Percentiles rank a stretch among this genome's conserved stretches.
Conservation (phyloP, 176 grass and related monocot species). For the Tuctoria greenei region DNA sequence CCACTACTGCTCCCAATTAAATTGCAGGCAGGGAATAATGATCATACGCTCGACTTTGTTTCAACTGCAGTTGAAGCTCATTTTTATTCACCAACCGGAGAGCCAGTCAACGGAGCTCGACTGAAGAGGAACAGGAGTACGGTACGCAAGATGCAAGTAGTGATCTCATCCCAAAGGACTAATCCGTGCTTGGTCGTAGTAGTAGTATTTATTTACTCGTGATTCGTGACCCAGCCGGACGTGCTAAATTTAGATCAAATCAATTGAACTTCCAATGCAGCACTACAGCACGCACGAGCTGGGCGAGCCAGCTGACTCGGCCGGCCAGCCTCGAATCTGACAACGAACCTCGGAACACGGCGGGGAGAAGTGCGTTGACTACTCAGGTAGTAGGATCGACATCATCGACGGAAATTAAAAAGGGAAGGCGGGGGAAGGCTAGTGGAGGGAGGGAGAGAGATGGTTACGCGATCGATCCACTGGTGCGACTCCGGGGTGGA, state of each 20-base stretch:
- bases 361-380: background rate
- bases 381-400: too few species aligned
- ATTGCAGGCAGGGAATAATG: conserved; percentile 6
- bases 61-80: background rate
- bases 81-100: background rate
- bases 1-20: background rate
- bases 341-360: background rate
- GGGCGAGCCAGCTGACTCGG: background rate
- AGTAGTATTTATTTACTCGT: too few species aligned
- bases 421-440: too few species aligned
- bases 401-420: too few species aligned
- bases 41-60: conserved; percentile 6
- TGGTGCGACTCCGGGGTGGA: conserved; percentile 65
- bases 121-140: background rate
- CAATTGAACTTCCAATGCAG: conserved; percentile 23
- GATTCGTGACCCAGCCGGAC: too few species aligned
- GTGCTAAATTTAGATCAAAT: background rate
- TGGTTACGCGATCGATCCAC: conserved; percentile 78
- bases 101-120: background rate
- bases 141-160: background rate
- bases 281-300: background rate
- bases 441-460: background rate
- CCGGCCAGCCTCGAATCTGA: background rate
- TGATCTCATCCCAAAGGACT: too few species aligned
- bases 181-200: too few species aligned